Conservation (phyloP, 805 yeast species). For the Limtongozyma cylindracea region DNA sequence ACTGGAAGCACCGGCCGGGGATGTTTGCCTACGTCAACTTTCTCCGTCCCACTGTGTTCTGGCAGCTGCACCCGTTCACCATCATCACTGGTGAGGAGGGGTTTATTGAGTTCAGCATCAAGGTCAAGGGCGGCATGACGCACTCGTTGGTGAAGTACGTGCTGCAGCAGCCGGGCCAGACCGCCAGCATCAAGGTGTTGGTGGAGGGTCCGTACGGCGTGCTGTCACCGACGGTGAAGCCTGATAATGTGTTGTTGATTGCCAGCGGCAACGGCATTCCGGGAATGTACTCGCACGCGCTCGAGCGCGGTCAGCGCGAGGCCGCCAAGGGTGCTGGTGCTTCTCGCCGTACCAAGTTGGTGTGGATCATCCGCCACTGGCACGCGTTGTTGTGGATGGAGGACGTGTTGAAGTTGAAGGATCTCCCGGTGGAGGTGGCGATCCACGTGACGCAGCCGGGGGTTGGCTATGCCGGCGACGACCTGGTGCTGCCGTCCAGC, state of each 20-base stretch:
- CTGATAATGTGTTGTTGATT: conserved; percentile 19
- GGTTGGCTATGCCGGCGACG: too few relatives aligned
- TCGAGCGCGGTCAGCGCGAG: too few relatives aligned
- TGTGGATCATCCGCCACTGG: too few relatives aligned
- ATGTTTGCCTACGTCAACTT: conserved; percentile 33
- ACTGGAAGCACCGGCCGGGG: too few relatives aligned
- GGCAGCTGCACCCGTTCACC: conserved; percentile 53
- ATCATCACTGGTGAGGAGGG: conserved; percentile 11
- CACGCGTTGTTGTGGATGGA: too few relatives aligned
- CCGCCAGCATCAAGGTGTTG: conserved; percentile 13
- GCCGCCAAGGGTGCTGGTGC: too few relatives aligned
- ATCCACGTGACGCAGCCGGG: too few relatives aligned
- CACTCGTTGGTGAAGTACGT: conserved; percentile 10
- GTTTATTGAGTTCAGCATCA: conserved; percentile 17
- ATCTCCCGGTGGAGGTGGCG: too few relatives aligned
- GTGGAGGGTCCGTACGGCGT: conserved; percentile 43
- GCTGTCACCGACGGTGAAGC: conserved; percentile 18
- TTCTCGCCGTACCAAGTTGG: too few relatives aligned
- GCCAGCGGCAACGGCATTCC: conserved; percentile 50
- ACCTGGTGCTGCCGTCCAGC: too few relatives aligned
- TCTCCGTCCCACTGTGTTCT: conserved; percentile 16
- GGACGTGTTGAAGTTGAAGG: too few relatives aligned
- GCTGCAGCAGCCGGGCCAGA: conserved; percentile 7
- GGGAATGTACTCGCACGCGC: conserved; percentile 21
- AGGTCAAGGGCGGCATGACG: conserved; percentile 32